Evolutionary conservation across 495 filamentous ascomycete genomes (phyloP).

Genomic region (Darksidea phi): DNA sequence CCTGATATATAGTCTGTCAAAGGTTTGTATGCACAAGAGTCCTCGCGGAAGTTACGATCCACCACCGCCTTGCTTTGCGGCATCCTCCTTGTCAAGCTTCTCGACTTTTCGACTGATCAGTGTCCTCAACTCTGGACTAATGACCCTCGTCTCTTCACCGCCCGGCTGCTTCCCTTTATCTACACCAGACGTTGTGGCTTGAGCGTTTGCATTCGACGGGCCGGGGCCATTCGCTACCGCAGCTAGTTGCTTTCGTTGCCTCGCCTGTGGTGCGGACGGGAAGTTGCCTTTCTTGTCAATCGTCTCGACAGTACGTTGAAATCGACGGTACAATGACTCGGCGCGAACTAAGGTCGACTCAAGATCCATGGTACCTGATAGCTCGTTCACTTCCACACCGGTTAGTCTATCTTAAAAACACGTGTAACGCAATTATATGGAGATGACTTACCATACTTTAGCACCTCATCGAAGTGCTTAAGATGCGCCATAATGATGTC

Average conservation of each 20-base stretch:
- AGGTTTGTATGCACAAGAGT: not conserved
- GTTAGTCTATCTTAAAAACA: constrained; percentile 3
- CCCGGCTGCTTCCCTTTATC: constrained; percentile 37
- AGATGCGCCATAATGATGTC: constrained; percentile 93
- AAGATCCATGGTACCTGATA: constrained; percentile 89
- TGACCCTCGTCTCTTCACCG: constrained; percentile 58
- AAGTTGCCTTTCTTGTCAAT: constrained; percentile 84
- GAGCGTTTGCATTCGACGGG: constrained; percentile 20
- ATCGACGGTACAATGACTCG: constrained; percentile 82
- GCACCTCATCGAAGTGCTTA: constrained; percentile 91
- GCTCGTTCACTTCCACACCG: constrained; percentile 74
- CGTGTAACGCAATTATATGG: not conserved
- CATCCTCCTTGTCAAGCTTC: constrained; percentile 56
- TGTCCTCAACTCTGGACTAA: constrained; percentile 76
- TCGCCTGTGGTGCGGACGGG: constrained; percentile 60
- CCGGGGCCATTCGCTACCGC: constrained; percentile 31
- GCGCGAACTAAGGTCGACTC: constrained; percentile 78
- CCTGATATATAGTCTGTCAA: not conserved
- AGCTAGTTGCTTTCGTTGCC: constrained; percentile 48
- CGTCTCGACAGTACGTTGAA: constrained; percentile 80
- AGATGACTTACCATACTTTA: constrained; percentile 77
- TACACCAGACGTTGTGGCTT: constrained; percentile 24
- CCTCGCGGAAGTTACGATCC: not conserved
- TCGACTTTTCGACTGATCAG: constrained; percentile 73
- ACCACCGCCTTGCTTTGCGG: constrained; percentile 42